Base-by-base conservation (phyloP, 176 grass and related monocot genomes). In the Triticum urartu region DNA sequence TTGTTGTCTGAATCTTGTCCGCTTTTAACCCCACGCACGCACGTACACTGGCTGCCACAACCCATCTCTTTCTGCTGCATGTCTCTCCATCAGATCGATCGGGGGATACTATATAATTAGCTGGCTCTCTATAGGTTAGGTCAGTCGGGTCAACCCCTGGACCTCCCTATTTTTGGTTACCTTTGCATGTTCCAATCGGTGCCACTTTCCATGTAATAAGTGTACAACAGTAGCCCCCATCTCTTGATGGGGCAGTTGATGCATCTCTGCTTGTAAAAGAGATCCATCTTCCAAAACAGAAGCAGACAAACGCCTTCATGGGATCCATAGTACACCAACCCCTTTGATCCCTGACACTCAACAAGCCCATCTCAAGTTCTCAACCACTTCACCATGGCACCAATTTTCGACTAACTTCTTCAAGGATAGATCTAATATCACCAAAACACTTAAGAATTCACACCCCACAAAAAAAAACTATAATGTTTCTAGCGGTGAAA, bases 211-310 rank as follows among this genome's bases (percentile, higher is more conserved):
- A 79, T 25, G 20, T 24, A 79, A 48, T 26, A 75, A 75, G 10
- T 73, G 70, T 43, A 73, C 38, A 21, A 72, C 68, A 12, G 21
- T 26, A 4, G 39, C 5, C 36, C 38, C n/a, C 30, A 59, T 35
- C 20, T 60, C 75, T 50, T 75, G 43, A 28, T 18, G 15, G 50
- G 50, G 22, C 72, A 48, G 71, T 26, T 74, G 40, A 75, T 43
- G 24, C 72, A 20, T 75, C 72, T 20, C 43, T 25, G 7, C 32
- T 72, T 1, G 36, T 18, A 18, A 56, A 77, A 56, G 9, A 56
- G 74, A 58, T 34, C 15, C 72, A 76, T 78, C 32, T 60, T 78
- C 30, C 75, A 59, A 59, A 78, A 58, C 50, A 78, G 28, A 78
- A 78, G 6, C 17, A 77, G 56, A 78, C 75, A 59, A n/a, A 4